phyloP scores from a whole-genome alignment of 441 rosid genomes.

The Gossypium davidsonii region DNA sequence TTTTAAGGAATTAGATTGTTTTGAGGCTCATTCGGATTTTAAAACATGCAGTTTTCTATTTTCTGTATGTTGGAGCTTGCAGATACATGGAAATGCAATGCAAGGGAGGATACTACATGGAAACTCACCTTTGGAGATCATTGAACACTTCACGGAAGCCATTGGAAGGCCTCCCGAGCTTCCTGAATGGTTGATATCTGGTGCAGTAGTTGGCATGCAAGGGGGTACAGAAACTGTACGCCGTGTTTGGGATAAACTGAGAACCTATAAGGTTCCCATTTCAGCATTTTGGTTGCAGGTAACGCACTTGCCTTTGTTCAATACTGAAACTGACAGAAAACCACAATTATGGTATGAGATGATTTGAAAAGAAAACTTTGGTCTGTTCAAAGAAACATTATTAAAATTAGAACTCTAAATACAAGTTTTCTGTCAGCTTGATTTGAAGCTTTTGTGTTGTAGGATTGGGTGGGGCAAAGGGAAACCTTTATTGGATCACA shows the following conservation, averaged over 20 bases:
- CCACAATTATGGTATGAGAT: not conserved
- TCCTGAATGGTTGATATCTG: constrained; percentile 65
- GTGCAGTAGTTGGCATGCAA: constrained; percentile 73
- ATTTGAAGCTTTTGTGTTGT: constrained; percentile 14
- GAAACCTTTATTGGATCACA: constrained; percentile 61
- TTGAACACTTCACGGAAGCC: constrained; percentile 45
- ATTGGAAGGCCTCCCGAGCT: constrained; percentile 69
- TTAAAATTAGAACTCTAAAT: not conserved
- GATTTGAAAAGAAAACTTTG: not conserved
- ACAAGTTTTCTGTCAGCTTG: not conserved
- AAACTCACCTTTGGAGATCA: constrained; percentile 51
- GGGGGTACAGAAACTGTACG: constrained; percentile 60
- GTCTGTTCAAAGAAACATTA: not conserved
- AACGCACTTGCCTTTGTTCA: constrained; percentile 11
- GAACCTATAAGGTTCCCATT: constrained; percentile 40
- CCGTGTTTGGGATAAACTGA: constrained; percentile 40
- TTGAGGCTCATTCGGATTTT: constrained; percentile 17
- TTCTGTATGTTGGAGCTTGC: constrained; percentile 36
- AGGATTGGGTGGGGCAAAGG: constrained; percentile 76
- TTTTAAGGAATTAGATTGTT: not conserved
- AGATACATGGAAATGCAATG: constrained; percentile 49
- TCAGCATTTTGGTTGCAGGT: constrained; percentile 87
- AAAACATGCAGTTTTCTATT: constrained; percentile 29
- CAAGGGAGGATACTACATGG: constrained; percentile 56
- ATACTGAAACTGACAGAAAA: not conserved